Evolutionary conservation across 2,329 filamentous ascomycete species (phyloP), one percentile per base, ranked within the genome.

Genomic region (Leptosphaerulina australis): DNA sequence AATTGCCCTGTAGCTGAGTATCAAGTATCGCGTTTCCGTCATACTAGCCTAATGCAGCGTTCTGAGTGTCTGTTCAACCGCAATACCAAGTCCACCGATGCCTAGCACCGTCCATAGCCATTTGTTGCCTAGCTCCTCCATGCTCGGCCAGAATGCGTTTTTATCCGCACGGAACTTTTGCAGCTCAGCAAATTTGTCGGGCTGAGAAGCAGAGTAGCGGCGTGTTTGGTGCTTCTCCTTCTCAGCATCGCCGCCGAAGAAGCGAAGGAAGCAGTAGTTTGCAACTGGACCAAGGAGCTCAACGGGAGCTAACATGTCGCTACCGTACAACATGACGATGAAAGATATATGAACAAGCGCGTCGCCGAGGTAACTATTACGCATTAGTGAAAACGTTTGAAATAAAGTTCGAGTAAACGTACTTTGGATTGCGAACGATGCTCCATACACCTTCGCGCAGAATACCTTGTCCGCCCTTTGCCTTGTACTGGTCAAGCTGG

Each of bases 371-470:
- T 85, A 85, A 70, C 82, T 84, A 40, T 3, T n/a, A 3, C 11
- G 5, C 21, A 24, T 56, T 25, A 40, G 17, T 10, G 20, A 43
- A 34, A 47, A 49, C 43, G 29, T 6, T 14, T 14, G 6, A 30
- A 9, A 20, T 10, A 15, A 4, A 39, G n/a, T 28, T 30, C 29
- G 11, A n/a, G 7, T n/a, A 6, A 14, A 72, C 79, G 67, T 73
- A 84, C 82, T 85, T 85, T 0, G 83, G 83, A 69, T 85, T 82
- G 38, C 83, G 72, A 20, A 85, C 82, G 24, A 85, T 76, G 58
- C 81, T 82, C 81, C 82, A 85, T 22, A 86, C 83, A 10, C 82
- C 82, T n/a, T 81, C 76, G 11, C 78, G 76, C 53, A 80, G 75
- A 22, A 84, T 71, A 28, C 72, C 70, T 12, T 63, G 60, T 12